Evolutionary conservation across 768 basidiomycete genomes (phyloP).

Genomic region (Kwoniella europaea): DNA sequence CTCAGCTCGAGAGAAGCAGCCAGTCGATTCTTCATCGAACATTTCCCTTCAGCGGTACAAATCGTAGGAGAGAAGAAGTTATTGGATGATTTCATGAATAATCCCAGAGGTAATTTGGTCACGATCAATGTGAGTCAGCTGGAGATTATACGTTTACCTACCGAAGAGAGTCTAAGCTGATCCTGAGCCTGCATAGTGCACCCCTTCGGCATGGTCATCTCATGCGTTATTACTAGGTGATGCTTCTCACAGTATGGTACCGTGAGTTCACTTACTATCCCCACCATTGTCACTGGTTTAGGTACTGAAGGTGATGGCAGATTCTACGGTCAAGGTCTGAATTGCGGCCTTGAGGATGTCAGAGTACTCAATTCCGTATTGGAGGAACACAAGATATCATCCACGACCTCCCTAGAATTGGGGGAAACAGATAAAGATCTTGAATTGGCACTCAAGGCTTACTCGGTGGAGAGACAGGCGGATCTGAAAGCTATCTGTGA

Average conservation of each 20-base stretch:
- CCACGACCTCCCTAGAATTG: slow-evolving; percentile 57
- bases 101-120: slow-evolving; percentile 87
- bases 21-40: slow-evolving; percentile 74
- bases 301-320: slow-evolving; percentile 12
- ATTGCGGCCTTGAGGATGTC: slow-evolving; percentile 97
- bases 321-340: slow-evolving; percentile 79
- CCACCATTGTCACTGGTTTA: slow-evolving; percentile 47
- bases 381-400: slow-evolving; percentile 70
- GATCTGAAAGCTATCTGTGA: slow-evolving; percentile 89
- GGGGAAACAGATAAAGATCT: slow-evolving; percentile 58
- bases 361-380: slow-evolving; percentile 80
- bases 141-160: neutral
- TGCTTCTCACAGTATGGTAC: slow-evolving; percentile 98
- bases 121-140: slow-evolving; percentile 77
- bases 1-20: slow-evolving; percentile 65
- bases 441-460: slow-evolving; percentile 71
- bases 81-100: slow-evolving; percentile 75
- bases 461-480: slow-evolving; percentile 79
- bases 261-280: slow-evolving; percentile 63
- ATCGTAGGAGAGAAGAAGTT: slow-evolving; percentile 82
- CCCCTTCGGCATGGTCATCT: slow-evolving; percentile 36
- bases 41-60: slow-evolving; percentile 87
- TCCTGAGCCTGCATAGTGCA: slow-evolving; percentile 26
- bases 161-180: neutral
- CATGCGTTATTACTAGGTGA: slow-evolving; percentile 80